These are phyloP conservation scores for Prunus mira DNA, from an alignment of 306 rosid species.

Conservation along the genomic window DNA sequence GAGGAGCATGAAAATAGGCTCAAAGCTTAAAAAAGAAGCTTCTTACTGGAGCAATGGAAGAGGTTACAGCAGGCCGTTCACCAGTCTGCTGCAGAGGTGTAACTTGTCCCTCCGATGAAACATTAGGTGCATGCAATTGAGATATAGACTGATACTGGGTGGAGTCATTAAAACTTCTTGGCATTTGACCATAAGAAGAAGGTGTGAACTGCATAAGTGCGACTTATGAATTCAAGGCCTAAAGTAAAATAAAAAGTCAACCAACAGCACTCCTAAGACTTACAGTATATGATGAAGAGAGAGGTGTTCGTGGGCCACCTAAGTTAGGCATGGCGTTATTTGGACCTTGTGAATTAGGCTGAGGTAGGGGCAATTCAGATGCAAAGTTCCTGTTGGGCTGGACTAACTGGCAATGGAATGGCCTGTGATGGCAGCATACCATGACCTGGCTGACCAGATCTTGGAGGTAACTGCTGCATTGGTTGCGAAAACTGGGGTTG, in stretches of 20 bases:
- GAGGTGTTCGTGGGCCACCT: conserved; percentile 60
- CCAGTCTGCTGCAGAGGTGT: conserved; percentile 42
- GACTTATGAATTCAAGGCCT: conserved; percentile 27
- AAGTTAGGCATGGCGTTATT: conserved; percentile 55
- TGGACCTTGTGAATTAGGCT: conserved; percentile 54
- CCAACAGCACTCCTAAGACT: conserved; percentile 26
- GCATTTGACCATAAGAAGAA: conserved; percentile 65
- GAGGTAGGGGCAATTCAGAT: conserved; percentile 55
- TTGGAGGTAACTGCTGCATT: conserved; percentile 58
- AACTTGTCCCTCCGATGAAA: conserved; percentile 44
- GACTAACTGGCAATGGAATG: conserved; percentile 55
- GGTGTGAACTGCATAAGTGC: conserved; percentile 56
- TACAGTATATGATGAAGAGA: conserved; percentile 72
- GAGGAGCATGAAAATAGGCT: neutral
- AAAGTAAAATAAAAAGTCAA: conserved; percentile 1
- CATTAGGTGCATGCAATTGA: conserved; percentile 47
- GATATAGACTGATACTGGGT: conserved; percentile 57
- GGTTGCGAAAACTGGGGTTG: conserved; percentile 70
- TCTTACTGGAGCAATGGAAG: conserved; percentile 51
- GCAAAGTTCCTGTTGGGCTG: conserved; percentile 56
- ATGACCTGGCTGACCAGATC: conserved; percentile 61
- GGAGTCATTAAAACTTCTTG: conserved; percentile 43
- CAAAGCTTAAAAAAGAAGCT: neutral
- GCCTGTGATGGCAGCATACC: conserved; percentile 50
- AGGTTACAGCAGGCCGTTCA: conserved; percentile 47